Evolutionary conservation across 2,329 filamentous ascomycete species (phyloP).

Genomic region (Aspergillus hiratsukae): DNA sequence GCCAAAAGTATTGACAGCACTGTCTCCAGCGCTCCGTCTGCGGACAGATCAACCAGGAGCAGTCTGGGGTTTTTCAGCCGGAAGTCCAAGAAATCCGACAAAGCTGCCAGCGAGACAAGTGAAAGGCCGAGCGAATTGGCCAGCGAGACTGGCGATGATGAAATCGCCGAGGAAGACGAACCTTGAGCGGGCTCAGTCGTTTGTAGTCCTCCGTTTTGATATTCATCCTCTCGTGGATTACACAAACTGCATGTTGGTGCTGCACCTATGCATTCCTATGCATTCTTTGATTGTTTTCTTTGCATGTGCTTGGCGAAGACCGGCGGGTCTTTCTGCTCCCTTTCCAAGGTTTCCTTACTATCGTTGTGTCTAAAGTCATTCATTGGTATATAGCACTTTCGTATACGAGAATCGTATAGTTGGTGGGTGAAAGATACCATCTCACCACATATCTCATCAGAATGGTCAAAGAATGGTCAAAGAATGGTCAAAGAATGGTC

Average conservation of each 20-base stretch:
- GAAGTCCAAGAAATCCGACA: conserved; percentile 43
- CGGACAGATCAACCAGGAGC: conserved; percentile 40
- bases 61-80: conserved; percentile 46
- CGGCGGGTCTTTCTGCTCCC: neutral
- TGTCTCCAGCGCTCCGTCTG: conserved; percentile 38
- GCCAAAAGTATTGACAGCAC: conserved; percentile 43
- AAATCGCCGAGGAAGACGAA: conserved; percentile 31
- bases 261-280: neutral
- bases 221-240: neutral
- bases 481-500: neutral
- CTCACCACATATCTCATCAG: neutral
- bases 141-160: conserved; percentile 43
- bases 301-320: neutral
- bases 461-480: neutral
- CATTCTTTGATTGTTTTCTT: neutral
- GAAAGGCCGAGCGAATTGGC: conserved; percentile 41
- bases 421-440: neutral
- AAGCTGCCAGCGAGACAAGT: conserved; percentile 39
- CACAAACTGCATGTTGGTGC: neutral
- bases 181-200: conserved; percentile 4
- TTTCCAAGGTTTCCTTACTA: conserved; percentile 12
- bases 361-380: conserved; percentile 9
- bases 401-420: neutral
- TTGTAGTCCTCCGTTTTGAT: neutral
- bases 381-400: conserved; percentile 9